Evolutionary conservation across 1,284 basidiomycete genomes (phyloP), one percentile per base, ranked within the genome.

Genomic region (Apiotrichum montevideense): DNA sequence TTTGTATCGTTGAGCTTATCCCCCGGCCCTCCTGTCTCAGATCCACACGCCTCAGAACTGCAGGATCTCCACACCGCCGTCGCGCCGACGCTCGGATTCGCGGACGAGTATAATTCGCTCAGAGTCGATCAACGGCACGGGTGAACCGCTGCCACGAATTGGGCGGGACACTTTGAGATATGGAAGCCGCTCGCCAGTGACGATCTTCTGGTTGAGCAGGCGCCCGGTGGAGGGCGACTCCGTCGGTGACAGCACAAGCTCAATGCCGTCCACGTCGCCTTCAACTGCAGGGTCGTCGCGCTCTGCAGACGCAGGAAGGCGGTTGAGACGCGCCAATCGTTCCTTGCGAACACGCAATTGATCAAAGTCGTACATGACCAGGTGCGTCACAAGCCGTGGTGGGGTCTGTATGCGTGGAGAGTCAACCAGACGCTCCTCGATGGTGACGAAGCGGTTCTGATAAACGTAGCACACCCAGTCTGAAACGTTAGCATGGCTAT

Each of bases 401-500:
- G 13, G n/a, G 52, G 6, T 21, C 21, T 39, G 37, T 39, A 13
- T 39, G 13, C 41, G 15, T 45, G 32, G 35, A 32, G 29, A 35
- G 44, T 13, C 39, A 29, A 46, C 44, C 6, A 58, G 37, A 14
- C 42, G 48, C 21, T 33, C 37, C n/a, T 55, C 51, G 40, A 52
- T 35, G 11, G 63, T 63, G 13, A 73, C 65, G 60, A 69, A 77
- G 33, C 72, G 67, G 57, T 74, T 62, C 43, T 72, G 69, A 54
- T 75, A 77, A 14, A 77, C 72, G 54, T 72, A 77, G 55, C 73
- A 75, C 2, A 76, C 75, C 75, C 75, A 77, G 14, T 70, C 53
- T 52, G 35, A 2, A 42, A 21, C 21, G 33, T 46, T 9, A 46
- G 45, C 10, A 34, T 10, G 29, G 46, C 5, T 8, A 35, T 6